A percentile compares a stretch with the other conserved stretches of the same genome.
Conservation (phyloP, 2,329 filamentous ascomycete species). For the Fusarium lyarnte region DNA sequence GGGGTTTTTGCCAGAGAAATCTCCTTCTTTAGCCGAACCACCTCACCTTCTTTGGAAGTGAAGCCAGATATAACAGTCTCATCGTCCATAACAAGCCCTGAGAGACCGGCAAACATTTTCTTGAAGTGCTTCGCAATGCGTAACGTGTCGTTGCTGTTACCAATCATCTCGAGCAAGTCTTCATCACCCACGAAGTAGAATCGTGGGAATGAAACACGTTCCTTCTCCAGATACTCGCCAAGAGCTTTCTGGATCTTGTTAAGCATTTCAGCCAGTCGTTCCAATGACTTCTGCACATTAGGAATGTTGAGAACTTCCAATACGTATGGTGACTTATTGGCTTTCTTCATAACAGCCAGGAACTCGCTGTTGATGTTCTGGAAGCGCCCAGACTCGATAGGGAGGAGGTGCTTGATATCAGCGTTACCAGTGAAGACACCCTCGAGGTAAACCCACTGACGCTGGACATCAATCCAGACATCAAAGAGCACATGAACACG, state of each 20-base stretch:
- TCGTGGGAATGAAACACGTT: constrained; percentile 95
- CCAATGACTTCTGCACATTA: constrained; percentile 93
- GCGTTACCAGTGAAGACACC: constrained; percentile 98
- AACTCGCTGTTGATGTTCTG: constrained; percentile 99
- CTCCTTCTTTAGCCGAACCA: constrained; percentile 85
- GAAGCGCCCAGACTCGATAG: constrained; percentile 95
- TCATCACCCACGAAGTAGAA: constrained; percentile 99
- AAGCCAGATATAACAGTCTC: constrained; percentile 90
- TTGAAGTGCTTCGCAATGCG: constrained; percentile 99
- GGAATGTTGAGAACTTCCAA: constrained; percentile 96
- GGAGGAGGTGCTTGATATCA: constrained; percentile 97
- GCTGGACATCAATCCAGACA: constrained; percentile 99
- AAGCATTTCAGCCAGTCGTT: constrained; percentile 93
- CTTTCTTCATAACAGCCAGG: constrained; percentile 99
- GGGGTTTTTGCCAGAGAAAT: constrained; percentile 94
- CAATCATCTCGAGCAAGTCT: constrained; percentile 97
- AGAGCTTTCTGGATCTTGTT: constrained; percentile 99
- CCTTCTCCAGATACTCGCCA: constrained; percentile 97
- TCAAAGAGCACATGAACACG: constrained; percentile 97
- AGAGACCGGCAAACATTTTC: constrained; percentile 99
- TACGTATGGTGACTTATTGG: constrained; percentile 94
- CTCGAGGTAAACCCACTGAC: constrained; percentile 99
- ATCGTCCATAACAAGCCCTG: constrained; percentile 89
- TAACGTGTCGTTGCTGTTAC: constrained; percentile 96
- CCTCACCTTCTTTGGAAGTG: constrained; percentile 94